A percentile compares a stretch with the other conserved stretches of the same genome.
phyloP scores from a whole-genome alignment of 768 basidiomycete genomes.

The Psilocybe cyanescens region DNA sequence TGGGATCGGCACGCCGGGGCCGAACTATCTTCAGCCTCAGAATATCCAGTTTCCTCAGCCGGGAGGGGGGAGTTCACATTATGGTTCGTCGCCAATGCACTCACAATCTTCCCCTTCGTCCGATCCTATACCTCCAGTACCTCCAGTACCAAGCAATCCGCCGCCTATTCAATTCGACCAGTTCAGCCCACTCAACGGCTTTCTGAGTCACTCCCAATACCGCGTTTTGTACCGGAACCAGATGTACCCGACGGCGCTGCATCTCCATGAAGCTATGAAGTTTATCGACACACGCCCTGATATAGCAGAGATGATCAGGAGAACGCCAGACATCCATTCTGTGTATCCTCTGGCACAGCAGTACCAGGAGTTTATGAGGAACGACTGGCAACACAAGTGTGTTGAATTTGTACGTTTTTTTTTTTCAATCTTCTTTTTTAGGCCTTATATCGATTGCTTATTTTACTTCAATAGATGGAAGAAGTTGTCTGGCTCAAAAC shows the following conservation, averaged over 20 bases:
- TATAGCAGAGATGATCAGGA: constrained; percentile 60
- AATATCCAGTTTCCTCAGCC: not conserved
- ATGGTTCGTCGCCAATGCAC: not conserved
- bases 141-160: constrained; percentile 23
- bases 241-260: constrained; percentile 70
- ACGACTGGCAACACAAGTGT: constrained; percentile 62
- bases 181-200: constrained; percentile 40
- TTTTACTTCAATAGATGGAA: constrained; percentile 53
- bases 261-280: constrained; percentile 79
- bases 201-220: constrained; percentile 72
- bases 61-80: not conserved
- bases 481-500: constrained; percentile 72
- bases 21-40: not conserved
- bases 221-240: constrained; percentile 57
- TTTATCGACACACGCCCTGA: constrained; percentile 56
- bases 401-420: constrained; percentile 48
- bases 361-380: constrained; percentile 39
- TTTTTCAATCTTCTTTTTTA: not conserved
- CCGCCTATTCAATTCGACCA: constrained; percentile 48
- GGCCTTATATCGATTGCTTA: not conserved
- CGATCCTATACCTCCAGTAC: constrained; percentile 19
- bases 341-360: constrained; percentile 39
- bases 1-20: not conserved
- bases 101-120: constrained; percentile 2
- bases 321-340: constrained; percentile 33